Conservation (phyloP, 139 green algal species). For the Pleodorina starrii region DNA sequence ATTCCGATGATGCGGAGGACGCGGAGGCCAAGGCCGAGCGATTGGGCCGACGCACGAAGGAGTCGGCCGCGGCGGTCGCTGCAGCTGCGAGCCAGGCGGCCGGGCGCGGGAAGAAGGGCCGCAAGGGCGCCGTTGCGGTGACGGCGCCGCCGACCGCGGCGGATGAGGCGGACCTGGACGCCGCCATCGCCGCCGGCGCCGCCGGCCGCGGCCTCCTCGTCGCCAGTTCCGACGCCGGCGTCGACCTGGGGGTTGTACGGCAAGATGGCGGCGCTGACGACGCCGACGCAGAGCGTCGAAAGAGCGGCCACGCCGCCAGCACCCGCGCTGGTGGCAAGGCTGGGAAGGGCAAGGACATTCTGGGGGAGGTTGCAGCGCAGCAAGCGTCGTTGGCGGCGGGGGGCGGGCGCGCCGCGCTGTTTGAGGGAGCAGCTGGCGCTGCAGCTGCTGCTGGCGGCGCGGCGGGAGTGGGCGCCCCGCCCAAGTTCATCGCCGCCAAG, state of each 20-base stretch:
- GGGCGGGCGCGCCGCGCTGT: not conserved
- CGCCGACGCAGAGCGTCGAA: not conserved
- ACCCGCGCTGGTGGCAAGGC: not conserved
- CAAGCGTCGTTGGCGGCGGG: not conserved
- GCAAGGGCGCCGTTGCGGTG: not conserved
- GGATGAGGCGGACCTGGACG: slow-evolving; percentile 32
- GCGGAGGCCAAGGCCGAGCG: slow-evolving; percentile 61
- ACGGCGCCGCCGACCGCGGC: not conserved
- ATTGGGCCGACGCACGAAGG: not conserved
- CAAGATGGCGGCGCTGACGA: not conserved
- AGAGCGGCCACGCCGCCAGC: slow-evolving; percentile 31
- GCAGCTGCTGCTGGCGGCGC: not conserved
- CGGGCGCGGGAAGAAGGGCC: not conserved
- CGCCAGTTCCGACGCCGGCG: slow-evolving; percentile 2
- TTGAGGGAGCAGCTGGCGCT: not conserved
- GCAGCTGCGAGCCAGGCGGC: slow-evolving; percentile 4
- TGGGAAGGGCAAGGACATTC: not conserved
- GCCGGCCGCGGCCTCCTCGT: slow-evolving; percentile 6
- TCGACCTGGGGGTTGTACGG: not conserved
- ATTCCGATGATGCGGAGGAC: slow-evolving; percentile 55
- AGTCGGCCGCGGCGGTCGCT: not conserved
- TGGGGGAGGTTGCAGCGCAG: not conserved
- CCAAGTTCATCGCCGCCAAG: slow-evolving; percentile 56
- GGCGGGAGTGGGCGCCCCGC: not conserved
- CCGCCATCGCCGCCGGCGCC: not conserved